These are phyloP conservation scores for Leccinellum albellum DNA, from an alignment of 768 basidiomycete genomes.

Conservation along the genomic window DNA sequence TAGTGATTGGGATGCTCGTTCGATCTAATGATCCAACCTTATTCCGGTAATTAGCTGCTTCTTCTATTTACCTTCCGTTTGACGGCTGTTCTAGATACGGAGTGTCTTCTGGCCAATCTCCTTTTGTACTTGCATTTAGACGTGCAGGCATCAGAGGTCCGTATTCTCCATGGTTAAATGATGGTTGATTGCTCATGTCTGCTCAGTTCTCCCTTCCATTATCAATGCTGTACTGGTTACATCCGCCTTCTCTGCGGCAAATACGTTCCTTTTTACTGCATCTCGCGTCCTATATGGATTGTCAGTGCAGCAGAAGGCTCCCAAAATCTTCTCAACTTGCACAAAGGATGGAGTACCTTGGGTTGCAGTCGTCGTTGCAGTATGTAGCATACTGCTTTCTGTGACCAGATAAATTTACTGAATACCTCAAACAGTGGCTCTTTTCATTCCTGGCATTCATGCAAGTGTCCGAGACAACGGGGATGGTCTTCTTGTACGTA, in stretches of 20 bases:
- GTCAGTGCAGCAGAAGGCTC: conserved; percentile 50
- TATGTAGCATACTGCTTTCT: conserved; percentile 12
- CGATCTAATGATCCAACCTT: conserved; percentile 58
- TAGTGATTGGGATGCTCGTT: conserved; percentile 76
- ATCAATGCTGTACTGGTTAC: conserved; percentile 74
- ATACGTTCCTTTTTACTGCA: conserved; percentile 38
- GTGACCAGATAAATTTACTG: conserved; percentile 13
- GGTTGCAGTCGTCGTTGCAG: conserved; percentile 30
- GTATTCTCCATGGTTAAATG: conserved; percentile 3
- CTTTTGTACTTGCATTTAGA: conserved; percentile 82
- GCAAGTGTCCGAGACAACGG: conserved; percentile 52
- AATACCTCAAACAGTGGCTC: conserved; percentile 22
- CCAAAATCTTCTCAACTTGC: conserved; percentile 45
- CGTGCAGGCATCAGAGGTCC: conserved; percentile 65
- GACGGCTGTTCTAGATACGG: conserved; percentile 4
- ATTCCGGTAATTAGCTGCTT: conserved; percentile 32
- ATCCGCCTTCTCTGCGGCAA: conserved; percentile 69
- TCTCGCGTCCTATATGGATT: conserved; percentile 44
- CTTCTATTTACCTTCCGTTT: not conserved
- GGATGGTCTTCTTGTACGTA: conserved; percentile 32
- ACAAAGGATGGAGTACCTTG: conserved; percentile 50
- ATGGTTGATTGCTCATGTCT: not conserved
- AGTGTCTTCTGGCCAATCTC: conserved; percentile 59
- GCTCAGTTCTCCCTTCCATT: conserved; percentile 54
- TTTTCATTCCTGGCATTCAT: conserved; percentile 59